phyloP scores from a whole-genome alignment of 495 filamentous ascomycete genomes.

The Extremus antarcticus region DNA sequence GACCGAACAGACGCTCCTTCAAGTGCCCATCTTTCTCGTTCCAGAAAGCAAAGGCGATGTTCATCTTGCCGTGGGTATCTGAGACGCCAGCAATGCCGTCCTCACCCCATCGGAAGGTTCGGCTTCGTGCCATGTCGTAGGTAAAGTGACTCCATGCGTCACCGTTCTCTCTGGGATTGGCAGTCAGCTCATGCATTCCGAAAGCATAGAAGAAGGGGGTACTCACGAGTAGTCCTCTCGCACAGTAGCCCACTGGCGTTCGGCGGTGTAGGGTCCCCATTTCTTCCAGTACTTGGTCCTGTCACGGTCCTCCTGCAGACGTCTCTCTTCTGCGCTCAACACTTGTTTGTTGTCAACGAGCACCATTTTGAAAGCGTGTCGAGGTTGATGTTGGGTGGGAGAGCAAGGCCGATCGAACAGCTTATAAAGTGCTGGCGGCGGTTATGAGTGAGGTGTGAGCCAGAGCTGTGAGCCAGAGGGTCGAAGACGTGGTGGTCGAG shows the following conservation, averaged over 20 bases:
- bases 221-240: slow-evolving; percentile 87
- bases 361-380: slow-evolving; percentile 51
- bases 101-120: slow-evolving; percentile 89
- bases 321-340: slow-evolving; percentile 75
- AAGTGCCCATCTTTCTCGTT: slow-evolving; percentile 90
- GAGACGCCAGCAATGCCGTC: slow-evolving; percentile 95
- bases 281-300: slow-evolving; percentile 84
- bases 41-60: slow-evolving; percentile 94
- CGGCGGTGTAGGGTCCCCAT: slow-evolving; percentile 74
- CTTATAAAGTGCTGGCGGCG: too few species aligned
- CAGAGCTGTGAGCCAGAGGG: background rate
- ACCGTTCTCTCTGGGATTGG: slow-evolving; percentile 50
- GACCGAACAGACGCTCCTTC: slow-evolving; percentile 86
- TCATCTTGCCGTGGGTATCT: slow-evolving; percentile 79
- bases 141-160: slow-evolving; percentile 97
- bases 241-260: slow-evolving; percentile 87
- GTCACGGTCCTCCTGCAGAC: slow-evolving; percentile 73
- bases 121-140: slow-evolving; percentile 78
- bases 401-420: too few species aligned
- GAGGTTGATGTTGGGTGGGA: background rate
- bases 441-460: background rate
- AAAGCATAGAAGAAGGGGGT: slow-evolving; percentile 13
- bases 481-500: too few species aligned
- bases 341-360: slow-evolving; percentile 75
- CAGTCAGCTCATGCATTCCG: slow-evolving; percentile 23